These are phyloP conservation scores for Warburgia ugandensis DNA, from an alignment of 164 flowering plant species.

Conservation along the genomic window DNA sequence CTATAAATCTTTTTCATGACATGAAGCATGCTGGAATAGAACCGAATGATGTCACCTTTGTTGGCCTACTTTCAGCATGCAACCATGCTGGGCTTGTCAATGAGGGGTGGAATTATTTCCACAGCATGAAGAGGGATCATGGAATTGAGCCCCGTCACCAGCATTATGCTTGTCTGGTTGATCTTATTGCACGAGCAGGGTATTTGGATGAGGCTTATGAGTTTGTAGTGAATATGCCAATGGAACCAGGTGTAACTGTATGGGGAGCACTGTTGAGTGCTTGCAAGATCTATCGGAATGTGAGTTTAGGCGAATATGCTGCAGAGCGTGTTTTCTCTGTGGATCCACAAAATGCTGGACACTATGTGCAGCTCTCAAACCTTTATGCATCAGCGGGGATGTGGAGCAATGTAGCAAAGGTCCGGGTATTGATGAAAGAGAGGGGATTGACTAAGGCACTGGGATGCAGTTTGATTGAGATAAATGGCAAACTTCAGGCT, in stretches of 20 bases:
- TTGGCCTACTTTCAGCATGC: constrained; percentile 26
- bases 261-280: constrained; percentile 31
- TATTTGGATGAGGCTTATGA: constrained; percentile 24
- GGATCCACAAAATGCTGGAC: constrained; percentile 29
- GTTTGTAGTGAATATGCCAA: constrained; percentile 25
- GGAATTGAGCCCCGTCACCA: constrained; percentile 32
- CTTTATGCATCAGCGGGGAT: constrained; percentile 28
- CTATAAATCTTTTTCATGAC: constrained; percentile 21
- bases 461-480: constrained; percentile 28
- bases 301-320: constrained; percentile 23
- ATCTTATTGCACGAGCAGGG: constrained; percentile 28
- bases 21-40: constrained; percentile 20
- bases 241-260: constrained; percentile 23
- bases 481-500: constrained; percentile 24
- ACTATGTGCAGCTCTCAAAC: constrained; percentile 32
- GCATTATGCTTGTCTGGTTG: constrained; percentile 31
- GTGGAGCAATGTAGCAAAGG: constrained; percentile 23
- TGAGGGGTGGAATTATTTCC: constrained; percentile 28
- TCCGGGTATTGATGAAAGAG: constrained; percentile 22
- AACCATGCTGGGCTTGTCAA: constrained; percentile 25
- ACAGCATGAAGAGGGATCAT: constrained; percentile 21
- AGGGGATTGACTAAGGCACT: constrained; percentile 24
- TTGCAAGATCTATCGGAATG: constrained; percentile 19
- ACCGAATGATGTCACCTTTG: constrained; percentile 32
- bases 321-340: constrained; percentile 20